Base-by-base conservation (phyloP, 2,329 filamentous ascomycete genomes). In the Hortaea sp. region DNA sequence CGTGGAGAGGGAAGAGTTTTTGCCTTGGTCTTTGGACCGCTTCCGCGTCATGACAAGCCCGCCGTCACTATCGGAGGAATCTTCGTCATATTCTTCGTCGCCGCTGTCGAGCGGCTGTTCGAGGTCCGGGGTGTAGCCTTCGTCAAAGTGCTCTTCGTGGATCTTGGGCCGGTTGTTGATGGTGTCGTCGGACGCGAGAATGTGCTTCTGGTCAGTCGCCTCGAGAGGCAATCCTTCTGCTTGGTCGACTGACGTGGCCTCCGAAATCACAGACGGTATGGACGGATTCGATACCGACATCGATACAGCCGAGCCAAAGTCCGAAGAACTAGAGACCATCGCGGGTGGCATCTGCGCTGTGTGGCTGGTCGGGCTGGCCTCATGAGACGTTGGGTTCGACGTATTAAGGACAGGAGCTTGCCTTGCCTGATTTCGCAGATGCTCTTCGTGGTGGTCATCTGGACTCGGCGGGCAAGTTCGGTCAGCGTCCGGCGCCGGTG, bases 201-300 rank as follows among this genome's bases (percentile, higher is more conserved):
- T 53, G 41, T 66, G 63, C 41, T 69, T 70, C 29, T 63, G 63
- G 6, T 64, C 59, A 39, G 57, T 55, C 10, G 50, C 49, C n/a
- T 57, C 54, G 12, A 52, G 42, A 9, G 53, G 44, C 30, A 47
- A 44, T 7, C 49, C 48, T 13, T 58, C 57, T 5, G 46, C 42
- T 4, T 63, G 62, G 12, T 65, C 66, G 12, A 69, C 48, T 6
- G 70, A 73, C 0, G 71, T 73, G 34, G 63, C 65, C 34, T 69
- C 69, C 1, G 71, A 74, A n/a, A 68, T 66, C 11, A 71, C 66
- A 6, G 72, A 75, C 1, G 72, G 72, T 27, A 74, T 72, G 1
- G 72, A 75, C 7, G 71, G 71, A 46, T 73, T 70, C 7, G 71
- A 74, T 6, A 70, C 69, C 5, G 69, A 72, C 53, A 71, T 70